Evolutionary conservation across 108 stramenopile species (phyloP).

Genomic region (Skeletonema potamos): DNA sequence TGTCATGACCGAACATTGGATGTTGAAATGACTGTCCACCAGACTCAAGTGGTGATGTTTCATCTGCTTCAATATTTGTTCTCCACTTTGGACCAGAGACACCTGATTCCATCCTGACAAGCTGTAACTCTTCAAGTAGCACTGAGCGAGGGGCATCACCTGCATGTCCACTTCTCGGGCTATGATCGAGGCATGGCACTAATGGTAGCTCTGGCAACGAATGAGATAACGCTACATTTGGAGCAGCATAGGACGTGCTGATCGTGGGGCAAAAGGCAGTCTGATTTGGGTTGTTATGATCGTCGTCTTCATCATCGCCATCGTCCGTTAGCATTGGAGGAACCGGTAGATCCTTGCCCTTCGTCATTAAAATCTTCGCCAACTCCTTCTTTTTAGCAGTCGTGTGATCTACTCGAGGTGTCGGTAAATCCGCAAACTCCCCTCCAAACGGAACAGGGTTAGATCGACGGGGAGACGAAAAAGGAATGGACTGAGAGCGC

Average conservation of each 20-base stretch:
- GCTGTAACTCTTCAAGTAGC: constrained; percentile 45
- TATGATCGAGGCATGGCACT: constrained; percentile 28
- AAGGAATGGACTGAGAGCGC: not conserved
- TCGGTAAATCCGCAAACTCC: constrained; percentile 30
- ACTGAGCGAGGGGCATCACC: constrained; percentile 35
- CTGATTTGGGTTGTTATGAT: not conserved
- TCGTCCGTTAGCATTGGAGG: constrained; percentile 1
- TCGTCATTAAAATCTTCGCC: not conserved
- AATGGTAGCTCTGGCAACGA: constrained; percentile 6
- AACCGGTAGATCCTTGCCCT: not conserved
- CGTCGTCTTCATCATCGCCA: not conserved
- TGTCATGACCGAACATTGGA: constrained; percentile 27
- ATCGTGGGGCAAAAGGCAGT: not conserved
- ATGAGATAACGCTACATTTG: not conserved
- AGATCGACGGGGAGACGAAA: constrained; percentile 7
- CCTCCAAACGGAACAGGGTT: not conserved
- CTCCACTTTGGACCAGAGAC: constrained; percentile 38
- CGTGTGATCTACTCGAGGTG: constrained; percentile 43
- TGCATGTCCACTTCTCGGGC: not conserved
- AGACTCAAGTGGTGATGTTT: not conserved
- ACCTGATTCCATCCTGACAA: constrained; percentile 52
- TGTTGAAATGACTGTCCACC: constrained; percentile 18
- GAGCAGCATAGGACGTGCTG: not conserved
- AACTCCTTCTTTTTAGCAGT: constrained; percentile 21
- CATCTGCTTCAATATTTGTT: constrained; percentile 2